phyloP scores from a whole-genome alignment of 352 stramenopile genomes.

The Pythium periplocum region DNA sequence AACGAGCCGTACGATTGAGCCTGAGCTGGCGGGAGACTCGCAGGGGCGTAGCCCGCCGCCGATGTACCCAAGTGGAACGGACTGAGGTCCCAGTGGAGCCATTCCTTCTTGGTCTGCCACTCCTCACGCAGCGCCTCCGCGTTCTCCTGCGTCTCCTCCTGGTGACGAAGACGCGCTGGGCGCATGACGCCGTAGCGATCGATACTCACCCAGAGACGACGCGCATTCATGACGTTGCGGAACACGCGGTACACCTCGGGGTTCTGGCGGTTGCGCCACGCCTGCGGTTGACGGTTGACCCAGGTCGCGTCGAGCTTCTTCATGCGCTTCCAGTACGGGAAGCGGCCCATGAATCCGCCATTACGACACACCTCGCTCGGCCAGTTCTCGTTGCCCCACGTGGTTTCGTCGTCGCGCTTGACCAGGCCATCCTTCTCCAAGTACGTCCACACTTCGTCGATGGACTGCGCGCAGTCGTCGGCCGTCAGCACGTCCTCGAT shows the following conservation, averaged over 20 bases:
- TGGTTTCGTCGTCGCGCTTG: slow-evolving; percentile 29
- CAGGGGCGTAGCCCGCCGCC: slow-evolving; percentile 30
- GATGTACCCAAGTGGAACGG: slow-evolving; percentile 45
- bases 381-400: slow-evolving; percentile 47
- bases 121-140: slow-evolving; percentile 24
- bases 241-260: slow-evolving; percentile 28
- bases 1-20: slow-evolving; percentile 31
- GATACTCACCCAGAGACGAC: slow-evolving; percentile 39
- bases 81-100: slow-evolving; percentile 48
- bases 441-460: slow-evolving; percentile 44
- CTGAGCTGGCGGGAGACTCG: slow-evolving; percentile 10
- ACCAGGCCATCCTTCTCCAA: slow-evolving; percentile 36
- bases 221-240: slow-evolving; percentile 24
- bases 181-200: slow-evolving; percentile 48
- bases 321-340: slow-evolving; percentile 52
- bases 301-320: slow-evolving; percentile 40
- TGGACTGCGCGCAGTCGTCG: slow-evolving; percentile 25
- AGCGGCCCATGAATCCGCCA: slow-evolving; percentile 39
- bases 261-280: slow-evolving; percentile 46
- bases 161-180: slow-evolving; percentile 24
- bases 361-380: slow-evolving; percentile 37
- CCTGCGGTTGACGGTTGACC: slow-evolving; percentile 35
- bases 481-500: slow-evolving; percentile 32
- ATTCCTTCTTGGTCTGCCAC: slow-evolving; percentile 48
- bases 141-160: slow-evolving; percentile 20